These are phyloP conservation scores for Quercus aquifolioides DNA, from an alignment of 306 rosid genomes.

Conservation along the genomic window DNA sequence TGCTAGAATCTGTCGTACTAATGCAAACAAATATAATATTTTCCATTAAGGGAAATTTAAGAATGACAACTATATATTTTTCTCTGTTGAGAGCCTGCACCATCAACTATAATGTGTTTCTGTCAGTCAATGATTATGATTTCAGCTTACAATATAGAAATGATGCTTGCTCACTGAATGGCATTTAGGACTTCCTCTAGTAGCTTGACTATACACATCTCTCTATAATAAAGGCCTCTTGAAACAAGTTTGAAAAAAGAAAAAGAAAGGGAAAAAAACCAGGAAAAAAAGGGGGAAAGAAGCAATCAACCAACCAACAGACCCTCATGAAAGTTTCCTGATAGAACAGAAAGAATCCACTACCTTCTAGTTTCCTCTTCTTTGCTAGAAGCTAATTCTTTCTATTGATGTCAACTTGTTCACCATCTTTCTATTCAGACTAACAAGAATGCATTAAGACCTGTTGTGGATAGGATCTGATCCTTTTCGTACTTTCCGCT, in stretches of 20 bases:
- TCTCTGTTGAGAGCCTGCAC: conserved; percentile 30
- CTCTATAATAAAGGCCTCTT: conserved; percentile 30
- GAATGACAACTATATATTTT: conserved; percentile 20
- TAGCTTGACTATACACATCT: conserved; percentile 57
- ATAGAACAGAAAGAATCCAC: conserved; percentile 34
- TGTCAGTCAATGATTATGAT: conserved; percentile 14
- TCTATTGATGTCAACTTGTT: conserved; percentile 30
- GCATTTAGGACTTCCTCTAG: conserved; percentile 32
- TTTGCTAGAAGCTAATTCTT: conserved; percentile 25
- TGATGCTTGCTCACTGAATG: conserved; percentile 36
- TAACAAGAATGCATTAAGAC: conserved; percentile 31
- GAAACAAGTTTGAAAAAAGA: conserved; percentile 24
- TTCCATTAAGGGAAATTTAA: conserved; percentile 18
- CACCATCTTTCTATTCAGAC: conserved; percentile 29
- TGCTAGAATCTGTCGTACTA: conserved; percentile 30
- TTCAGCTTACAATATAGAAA: conserved; percentile 19
- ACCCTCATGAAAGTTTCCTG: conserved; percentile 28
- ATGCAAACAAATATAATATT: conserved; percentile 38
- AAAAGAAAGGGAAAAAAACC: background rate
- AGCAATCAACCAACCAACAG: conserved; percentile 31
- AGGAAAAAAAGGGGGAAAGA: conserved; percentile 15
- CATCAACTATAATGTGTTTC: conserved; percentile 31
- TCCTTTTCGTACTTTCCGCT: conserved; percentile 78
- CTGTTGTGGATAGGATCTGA: conserved; percentile 97
- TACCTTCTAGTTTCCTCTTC: conserved; percentile 41